Evolutionary conservation across 306 rosid species (phyloP).

Genomic region (Cicer arietinum): DNA sequence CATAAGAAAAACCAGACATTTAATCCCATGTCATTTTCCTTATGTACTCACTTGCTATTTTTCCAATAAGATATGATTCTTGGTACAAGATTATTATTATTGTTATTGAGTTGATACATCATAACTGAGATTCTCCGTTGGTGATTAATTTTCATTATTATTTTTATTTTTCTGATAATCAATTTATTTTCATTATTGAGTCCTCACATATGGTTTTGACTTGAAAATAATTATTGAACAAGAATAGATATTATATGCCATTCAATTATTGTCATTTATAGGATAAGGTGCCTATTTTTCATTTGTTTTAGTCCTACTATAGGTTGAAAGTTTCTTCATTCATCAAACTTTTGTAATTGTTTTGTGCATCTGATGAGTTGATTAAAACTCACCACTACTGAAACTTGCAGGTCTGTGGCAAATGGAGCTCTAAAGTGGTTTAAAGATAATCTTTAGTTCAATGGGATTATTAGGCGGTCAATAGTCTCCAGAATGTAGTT

Average conservation of each 20-base stretch:
- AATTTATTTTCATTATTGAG: conserved; percentile 21
- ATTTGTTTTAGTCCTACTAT: conserved; percentile 7
- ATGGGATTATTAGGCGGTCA: conserved; percentile 24
- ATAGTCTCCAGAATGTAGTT: conserved; percentile 40
- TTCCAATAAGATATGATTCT: conserved; percentile 13
- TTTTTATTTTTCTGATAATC: background rate
- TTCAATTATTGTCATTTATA: conserved; percentile 6
- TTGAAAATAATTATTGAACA: conserved; percentile 8
- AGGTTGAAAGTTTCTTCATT: background rate
- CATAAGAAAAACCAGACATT: too few species aligned
- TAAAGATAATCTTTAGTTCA: conserved; percentile 79
- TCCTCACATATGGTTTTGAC: conserved; percentile 35
- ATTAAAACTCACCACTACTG: background rate
- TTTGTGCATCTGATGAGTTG: conserved; percentile 32
- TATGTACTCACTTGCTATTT: conserved; percentile 8
- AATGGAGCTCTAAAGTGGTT: conserved; percentile 92
- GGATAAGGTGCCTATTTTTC: conserved; percentile 28
- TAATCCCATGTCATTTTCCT: background rate
- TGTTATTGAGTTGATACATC: conserved; percentile 23
- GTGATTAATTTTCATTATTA: conserved; percentile 28
- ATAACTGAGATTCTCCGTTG: background rate
- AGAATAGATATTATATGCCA: background rate
- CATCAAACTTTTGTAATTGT: conserved; percentile 1
- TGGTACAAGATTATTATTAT: background rate
- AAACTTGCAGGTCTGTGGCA: conserved; percentile 74